phyloP scores from a whole-genome alignment of 257 asterid genomes.

The Cruciata laevipes region DNA sequence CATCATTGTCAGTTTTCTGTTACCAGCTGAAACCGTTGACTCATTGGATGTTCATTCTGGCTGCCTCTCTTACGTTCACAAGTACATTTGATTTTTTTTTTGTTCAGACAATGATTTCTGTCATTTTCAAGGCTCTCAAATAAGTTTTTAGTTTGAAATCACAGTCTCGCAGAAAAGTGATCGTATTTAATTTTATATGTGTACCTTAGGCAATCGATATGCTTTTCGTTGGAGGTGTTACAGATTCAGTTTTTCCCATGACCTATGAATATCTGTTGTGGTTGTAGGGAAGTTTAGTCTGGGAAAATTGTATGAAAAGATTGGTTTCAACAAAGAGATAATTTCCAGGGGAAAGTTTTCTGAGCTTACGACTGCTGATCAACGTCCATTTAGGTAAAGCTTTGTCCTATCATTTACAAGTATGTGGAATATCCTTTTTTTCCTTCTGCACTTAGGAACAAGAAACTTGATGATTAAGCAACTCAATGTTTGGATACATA shows the following conservation, averaged over 20 bases:
- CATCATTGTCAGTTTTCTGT: background rate
- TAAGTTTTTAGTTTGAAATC: background rate
- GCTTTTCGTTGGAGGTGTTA: background rate
- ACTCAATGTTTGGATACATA: background rate
- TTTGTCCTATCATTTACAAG: background rate
- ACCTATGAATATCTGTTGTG: background rate
- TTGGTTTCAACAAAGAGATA: conserved; percentile 89
- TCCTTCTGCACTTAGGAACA: background rate
- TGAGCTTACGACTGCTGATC: conserved; percentile 90
- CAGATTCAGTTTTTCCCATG: background rate
- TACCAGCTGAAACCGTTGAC: background rate
- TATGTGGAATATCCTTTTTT: background rate
- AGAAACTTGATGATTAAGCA: background rate
- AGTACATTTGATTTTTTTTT: background rate
- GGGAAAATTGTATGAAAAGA: conserved; percentile 71
- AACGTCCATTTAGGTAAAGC: conserved; percentile 79
- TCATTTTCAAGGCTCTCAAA: background rate
- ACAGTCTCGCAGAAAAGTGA: background rate
- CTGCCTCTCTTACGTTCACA: background rate
- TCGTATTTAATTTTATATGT: background rate
- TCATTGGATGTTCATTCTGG: background rate
- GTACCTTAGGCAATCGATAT: background rate
- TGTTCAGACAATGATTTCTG: background rate
- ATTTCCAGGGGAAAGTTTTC: conserved; percentile 88
- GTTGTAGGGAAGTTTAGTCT: conserved; percentile 78